Base-by-base conservation (phyloP, 352 stramenopile species). In the Phytophthora hybrid region DNA sequence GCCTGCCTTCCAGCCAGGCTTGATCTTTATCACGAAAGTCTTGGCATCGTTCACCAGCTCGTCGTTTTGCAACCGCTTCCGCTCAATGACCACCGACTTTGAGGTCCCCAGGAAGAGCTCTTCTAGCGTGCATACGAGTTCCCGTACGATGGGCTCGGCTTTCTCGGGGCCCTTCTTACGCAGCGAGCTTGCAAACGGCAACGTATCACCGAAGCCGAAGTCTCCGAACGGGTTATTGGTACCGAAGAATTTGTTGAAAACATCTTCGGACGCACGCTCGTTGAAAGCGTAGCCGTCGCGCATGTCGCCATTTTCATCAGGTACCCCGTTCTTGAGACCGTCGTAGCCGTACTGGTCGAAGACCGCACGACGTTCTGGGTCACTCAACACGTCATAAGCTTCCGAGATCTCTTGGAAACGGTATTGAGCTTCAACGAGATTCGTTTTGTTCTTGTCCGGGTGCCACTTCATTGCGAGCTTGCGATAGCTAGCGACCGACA, bases 281-380 rank as follows among this genome's bases (percentile, higher is more conserved):
- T 97, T 97, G 75, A 98, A 98, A 65, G 79, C 87, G 73, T 98
- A 98, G 73, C 86, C 85, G 51, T 93, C 88, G 58, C 87, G 85
- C 75, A 90, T 84, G 31, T 89, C 83, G 55, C 87, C 85, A 52
- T 93, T 87, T 34, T 88, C 92, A 26, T 96, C 89, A 1, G 83
- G 84, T 49, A 97, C 86, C 46, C 94, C 94, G 64, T 97, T 97
- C 62, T 93, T 91, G 37, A 99, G 79, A 11, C 96, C 97, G 53
- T 98, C 93, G 67, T 98, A 98, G 59, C 97, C 96, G 76, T 95
- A 97, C 71, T 97, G 83, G 77, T 99, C 95, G 76, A 98, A 99
- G 51, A 98, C 79, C 5, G 87, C 82, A 10, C 94, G 89, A 69
- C 98, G 97, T 47, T 92, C 84, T 11, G 93, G 88, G 82, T 98